Evolutionary conservation across 306 rosid genomes (phyloP).

Genomic region (Fragaria vesca): DNA sequence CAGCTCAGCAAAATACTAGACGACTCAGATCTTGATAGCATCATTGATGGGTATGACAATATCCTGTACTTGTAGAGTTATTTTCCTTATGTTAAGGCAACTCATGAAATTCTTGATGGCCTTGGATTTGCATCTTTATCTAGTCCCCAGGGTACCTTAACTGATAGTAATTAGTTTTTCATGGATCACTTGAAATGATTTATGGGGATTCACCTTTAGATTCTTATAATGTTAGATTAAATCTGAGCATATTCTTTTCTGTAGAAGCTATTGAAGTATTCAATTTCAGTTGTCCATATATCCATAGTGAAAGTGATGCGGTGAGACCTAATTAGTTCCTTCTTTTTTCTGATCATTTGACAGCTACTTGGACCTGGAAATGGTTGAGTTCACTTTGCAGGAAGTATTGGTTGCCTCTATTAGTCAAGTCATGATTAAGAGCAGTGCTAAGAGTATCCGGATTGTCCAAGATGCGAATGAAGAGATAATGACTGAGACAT

Average conservation of each 20-base stretch:
- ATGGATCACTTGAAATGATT: neutral
- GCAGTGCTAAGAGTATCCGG: conserved; percentile 50
- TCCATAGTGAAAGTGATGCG: conserved; percentile 13
- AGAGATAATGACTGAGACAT: conserved; percentile 46
- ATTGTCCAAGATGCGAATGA: conserved; percentile 66
- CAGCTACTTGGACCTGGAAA: conserved; percentile 86
- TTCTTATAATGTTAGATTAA: neutral
- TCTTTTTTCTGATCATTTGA: conserved; percentile 20
- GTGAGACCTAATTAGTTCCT: conserved; percentile 8
- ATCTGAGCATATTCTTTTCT: neutral
- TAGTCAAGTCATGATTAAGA: conserved; percentile 71
- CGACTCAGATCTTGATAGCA: conserved; percentile 85
- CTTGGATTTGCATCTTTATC: neutral
- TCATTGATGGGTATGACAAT: conserved; percentile 75
- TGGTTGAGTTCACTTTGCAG: conserved; percentile 78
- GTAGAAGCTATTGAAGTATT: neutral
- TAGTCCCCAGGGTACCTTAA: neutral
- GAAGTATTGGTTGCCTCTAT: conserved; percentile 69
- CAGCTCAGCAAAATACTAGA: conserved; percentile 91
- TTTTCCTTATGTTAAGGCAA: neutral
- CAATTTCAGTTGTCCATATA: conserved; percentile 18
- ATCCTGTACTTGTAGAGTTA: neutral
- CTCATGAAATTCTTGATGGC: neutral
- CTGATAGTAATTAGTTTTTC: neutral
- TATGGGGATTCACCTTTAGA: neutral